Conservation (phyloP, 106 monocot species). For the Hemerocallis citrina region DNA sequence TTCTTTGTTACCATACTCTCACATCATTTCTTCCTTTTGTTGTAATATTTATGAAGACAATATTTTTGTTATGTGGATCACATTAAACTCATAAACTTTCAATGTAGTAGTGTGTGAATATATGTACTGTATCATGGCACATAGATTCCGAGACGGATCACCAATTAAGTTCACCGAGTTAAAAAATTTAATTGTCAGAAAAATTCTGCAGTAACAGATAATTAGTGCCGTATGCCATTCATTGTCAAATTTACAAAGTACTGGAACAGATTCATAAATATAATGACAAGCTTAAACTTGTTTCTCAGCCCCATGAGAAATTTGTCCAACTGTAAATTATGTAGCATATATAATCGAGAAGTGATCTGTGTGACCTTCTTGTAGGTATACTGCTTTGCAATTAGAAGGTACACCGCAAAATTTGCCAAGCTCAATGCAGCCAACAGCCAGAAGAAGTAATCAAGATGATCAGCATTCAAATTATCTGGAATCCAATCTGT, state of each 20-base stretch:
- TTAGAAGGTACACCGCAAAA: constrained; percentile 28
- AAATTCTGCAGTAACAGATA: no score
- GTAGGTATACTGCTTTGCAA: constrained; percentile 39
- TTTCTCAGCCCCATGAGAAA: not conserved
- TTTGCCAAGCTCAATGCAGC: constrained; percentile 26
- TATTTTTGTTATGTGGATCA: no score
- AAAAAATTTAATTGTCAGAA: no score
- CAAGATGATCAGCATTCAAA: constrained; percentile 37
- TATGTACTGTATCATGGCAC: no score
- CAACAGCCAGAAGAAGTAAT: constrained; percentile 44
- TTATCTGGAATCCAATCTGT: constrained; percentile 45
- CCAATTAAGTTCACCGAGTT: no score
- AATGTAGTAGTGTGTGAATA: no score
- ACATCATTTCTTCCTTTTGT: no score
- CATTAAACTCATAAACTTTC: no score
- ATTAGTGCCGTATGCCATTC: no score
- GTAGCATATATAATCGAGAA: not conserved
- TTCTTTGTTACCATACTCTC: no score
- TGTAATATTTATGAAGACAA: no score
- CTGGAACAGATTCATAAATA: constrained; percentile 2
- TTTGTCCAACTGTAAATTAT: not conserved
- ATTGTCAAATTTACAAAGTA: not conserved
- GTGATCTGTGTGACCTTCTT: constrained; percentile 21
- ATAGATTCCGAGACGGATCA: no score
- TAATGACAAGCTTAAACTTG: not conserved